These are phyloP conservation scores for Urtica urens DNA, from an alignment of 306 rosid genomes.

Conservation along the genomic window DNA sequence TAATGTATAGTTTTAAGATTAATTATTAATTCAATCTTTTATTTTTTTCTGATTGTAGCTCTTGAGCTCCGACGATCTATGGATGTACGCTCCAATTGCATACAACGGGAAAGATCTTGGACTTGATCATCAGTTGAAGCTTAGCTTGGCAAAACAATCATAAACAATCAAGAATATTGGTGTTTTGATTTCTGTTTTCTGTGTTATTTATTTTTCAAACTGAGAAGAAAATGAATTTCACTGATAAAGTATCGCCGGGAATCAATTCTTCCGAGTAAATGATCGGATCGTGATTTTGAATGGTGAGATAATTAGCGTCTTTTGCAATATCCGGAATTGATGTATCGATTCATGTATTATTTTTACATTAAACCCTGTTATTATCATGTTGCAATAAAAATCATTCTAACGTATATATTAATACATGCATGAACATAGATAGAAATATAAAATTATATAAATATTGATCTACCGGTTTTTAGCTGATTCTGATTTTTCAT, in stretches of 20 bases:
- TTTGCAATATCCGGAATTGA: background rate
- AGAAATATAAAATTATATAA: too few relatives aligned
- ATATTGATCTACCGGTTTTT: too few relatives aligned
- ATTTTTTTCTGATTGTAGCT: slow-evolving; percentile 33
- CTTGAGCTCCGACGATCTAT: slow-evolving; percentile 72
- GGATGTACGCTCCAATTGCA: slow-evolving; percentile 96
- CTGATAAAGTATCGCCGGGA: background rate
- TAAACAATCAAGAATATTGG: slow-evolving; percentile 10
- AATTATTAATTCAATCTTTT: slow-evolving; percentile 2
- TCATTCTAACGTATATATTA: too few relatives aligned
- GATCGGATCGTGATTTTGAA: background rate
- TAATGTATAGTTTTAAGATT: too few relatives aligned
- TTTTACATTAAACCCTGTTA: background rate
- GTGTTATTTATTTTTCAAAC: background rate
- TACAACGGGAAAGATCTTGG: slow-evolving; percentile 85
- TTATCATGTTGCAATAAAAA: too few relatives aligned
- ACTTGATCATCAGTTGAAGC: slow-evolving; percentile 47
- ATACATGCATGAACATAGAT: too few relatives aligned
- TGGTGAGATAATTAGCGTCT: too few relatives aligned
- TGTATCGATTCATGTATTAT: background rate
- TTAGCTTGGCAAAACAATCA: slow-evolving; percentile 26
- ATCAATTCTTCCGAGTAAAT: background rate
- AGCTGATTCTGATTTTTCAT: too few relatives aligned
- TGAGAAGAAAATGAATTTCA: too few relatives aligned
- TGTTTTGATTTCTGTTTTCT: background rate